These are phyloP conservation scores for Naegleria fowleri DNA, from an alignment of 208 protist genomes.

Conservation along the genomic window DNA sequence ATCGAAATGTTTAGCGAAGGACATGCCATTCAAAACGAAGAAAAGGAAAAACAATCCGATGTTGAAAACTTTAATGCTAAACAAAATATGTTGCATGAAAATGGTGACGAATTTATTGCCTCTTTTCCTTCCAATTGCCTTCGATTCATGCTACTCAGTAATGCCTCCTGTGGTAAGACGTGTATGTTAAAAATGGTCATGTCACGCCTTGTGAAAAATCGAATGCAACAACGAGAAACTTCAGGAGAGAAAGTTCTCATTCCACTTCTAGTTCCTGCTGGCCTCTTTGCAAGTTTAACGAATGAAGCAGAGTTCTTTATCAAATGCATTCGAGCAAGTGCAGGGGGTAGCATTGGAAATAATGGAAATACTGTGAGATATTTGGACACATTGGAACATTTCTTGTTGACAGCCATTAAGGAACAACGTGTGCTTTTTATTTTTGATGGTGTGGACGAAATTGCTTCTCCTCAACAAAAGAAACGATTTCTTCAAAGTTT, in stretches of 20 bases:
- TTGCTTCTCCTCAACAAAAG: not conserved
- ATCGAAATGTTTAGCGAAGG: not conserved
- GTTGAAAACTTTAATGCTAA: not conserved
- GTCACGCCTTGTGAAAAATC: not conserved
- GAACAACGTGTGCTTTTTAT: not conserved
- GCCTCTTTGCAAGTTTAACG: not conserved
- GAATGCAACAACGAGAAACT: not conserved
- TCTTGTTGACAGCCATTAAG: not conserved
- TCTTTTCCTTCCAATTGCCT: not conserved
- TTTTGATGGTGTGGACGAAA: constrained; percentile 21
- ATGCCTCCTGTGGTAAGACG: not conserved
- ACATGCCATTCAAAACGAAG: not conserved
- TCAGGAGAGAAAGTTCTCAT: not conserved
- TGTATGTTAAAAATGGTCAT: not conserved
- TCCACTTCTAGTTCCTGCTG: not conserved
- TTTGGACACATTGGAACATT: not conserved
- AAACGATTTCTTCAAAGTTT: not conserved
- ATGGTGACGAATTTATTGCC: not conserved
- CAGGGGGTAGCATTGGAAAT: not conserved
- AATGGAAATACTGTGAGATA: not conserved
- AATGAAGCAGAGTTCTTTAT: not conserved
- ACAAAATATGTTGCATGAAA: not conserved
- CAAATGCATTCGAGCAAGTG: not conserved
- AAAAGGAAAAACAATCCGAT: not conserved
- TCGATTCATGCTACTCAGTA: not conserved